These are phyloP conservation scores for Nemania diffusa DNA, from an alignment of 2,329 filamentous ascomycete genomes.

Conservation along the genomic window DNA sequence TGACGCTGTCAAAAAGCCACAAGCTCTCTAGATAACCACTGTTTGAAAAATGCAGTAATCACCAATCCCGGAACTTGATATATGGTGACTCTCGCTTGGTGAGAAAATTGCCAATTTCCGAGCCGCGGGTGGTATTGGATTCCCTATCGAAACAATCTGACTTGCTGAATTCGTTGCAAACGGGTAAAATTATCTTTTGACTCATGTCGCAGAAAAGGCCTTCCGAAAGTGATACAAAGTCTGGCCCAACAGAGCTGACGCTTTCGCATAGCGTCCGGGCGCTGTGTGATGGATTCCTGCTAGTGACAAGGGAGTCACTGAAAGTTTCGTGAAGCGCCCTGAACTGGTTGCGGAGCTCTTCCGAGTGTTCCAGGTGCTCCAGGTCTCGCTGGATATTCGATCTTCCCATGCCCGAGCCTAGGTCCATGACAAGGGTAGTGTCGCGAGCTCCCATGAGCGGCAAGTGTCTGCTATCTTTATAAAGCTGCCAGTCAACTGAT, in stretches of 20 bases:
- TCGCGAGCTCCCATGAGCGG: too few relatives aligned
- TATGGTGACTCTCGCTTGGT: neutral
- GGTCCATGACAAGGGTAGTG: too few relatives aligned
- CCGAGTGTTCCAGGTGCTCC: too few relatives aligned
- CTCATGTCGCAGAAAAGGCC: neutral
- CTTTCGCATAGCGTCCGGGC: neutral
- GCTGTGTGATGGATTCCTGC: neutral
- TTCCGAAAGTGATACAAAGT: neutral
- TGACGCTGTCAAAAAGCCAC: too few relatives aligned
- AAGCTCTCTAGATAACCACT: too few relatives aligned
- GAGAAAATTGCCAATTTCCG: neutral
- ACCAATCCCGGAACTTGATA: neutral
- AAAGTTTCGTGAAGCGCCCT: too few relatives aligned
- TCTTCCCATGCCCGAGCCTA: too few relatives aligned
- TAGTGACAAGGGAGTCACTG: too few relatives aligned
- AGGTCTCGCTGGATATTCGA: too few relatives aligned
- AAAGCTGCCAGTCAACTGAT: neutral
- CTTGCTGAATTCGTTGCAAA: neutral
- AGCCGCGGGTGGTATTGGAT: neutral
- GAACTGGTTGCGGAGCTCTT: too few relatives aligned
- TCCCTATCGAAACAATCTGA: neutral
- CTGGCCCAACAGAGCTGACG: neutral
- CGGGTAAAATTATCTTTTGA: neutral
- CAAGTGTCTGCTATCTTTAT: too few relatives aligned
- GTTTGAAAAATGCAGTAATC: neutral